Conservation (phyloP, 371 early-diverging fungal species). For the Lichtheimia ornata region DNA sequence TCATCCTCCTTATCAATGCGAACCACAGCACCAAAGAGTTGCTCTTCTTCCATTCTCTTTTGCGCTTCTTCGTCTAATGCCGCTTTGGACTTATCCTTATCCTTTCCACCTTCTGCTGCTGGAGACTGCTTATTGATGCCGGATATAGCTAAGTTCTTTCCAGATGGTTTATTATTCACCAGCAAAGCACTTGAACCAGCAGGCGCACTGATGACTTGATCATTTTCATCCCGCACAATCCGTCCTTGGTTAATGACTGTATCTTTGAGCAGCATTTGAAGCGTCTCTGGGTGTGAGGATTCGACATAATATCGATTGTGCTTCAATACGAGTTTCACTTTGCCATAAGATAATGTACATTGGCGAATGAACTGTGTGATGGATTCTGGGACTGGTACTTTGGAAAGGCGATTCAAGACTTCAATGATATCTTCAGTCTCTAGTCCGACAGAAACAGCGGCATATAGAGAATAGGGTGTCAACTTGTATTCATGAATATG, state of each 20-base stretch:
- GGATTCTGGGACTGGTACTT: slow-evolving; percentile 84
- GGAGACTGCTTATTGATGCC: slow-evolving; percentile 50
- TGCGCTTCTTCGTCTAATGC: slow-evolving; percentile 27
- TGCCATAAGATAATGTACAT: slow-evolving; percentile 95
- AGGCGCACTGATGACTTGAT: slow-evolving; percentile 35
- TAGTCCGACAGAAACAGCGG: slow-evolving; percentile 99
- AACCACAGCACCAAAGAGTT: slow-evolving; percentile 61
- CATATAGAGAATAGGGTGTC: slow-evolving; percentile 98
- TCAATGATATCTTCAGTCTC: slow-evolving; percentile 95
- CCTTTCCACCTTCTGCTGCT: slow-evolving; percentile 26
- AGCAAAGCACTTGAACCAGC: slow-evolving; percentile 27
- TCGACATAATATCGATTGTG: slow-evolving; percentile 95
- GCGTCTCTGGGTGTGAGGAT: slow-evolving; percentile 82
- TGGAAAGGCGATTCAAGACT: slow-evolving; percentile 91
- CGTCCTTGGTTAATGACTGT: slow-evolving; percentile 72
- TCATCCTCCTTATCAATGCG: slow-evolving; percentile 68
- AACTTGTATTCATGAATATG: slow-evolving; percentile 98
- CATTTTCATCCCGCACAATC: slow-evolving; percentile 54
- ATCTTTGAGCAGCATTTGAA: slow-evolving; percentile 87
- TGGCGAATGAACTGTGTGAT: slow-evolving; percentile 88
- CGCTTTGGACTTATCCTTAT: slow-evolving; percentile 19
- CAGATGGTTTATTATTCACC: slow-evolving; percentile 53
- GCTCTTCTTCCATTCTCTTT: slow-evolving; percentile 48
- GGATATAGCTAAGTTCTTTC: slow-evolving; percentile 63
- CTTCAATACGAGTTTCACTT: slow-evolving; percentile 97